phyloP scores from a whole-genome alignment of 441 rosid genomes.

The Adansonia madagascariensis region DNA sequence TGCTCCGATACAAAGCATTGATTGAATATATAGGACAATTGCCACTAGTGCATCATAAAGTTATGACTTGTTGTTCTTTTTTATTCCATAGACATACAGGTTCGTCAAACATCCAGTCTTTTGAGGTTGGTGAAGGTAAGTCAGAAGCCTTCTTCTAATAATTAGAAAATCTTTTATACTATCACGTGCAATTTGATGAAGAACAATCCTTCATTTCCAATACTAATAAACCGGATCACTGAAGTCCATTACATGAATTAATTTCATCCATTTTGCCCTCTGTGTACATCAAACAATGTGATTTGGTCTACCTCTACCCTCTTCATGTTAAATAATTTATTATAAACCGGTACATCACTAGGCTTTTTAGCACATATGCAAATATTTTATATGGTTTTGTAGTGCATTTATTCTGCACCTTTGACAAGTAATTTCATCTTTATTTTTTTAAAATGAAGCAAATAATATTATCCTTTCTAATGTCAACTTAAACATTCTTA shows the following conservation, averaged over 20 bases:
- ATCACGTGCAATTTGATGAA: background rate
- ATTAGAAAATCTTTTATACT: background rate
- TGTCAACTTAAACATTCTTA: background rate
- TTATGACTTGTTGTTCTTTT: constrained; percentile 71
- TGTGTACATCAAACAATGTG: background rate
- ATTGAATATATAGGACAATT: constrained; percentile 26
- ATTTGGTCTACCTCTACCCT: background rate
- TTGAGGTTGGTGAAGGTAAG: constrained; percentile 66
- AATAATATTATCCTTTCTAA: background rate
- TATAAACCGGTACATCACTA: background rate
- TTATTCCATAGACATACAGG: constrained; percentile 35
- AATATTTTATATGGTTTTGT: background rate
- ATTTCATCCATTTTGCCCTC: background rate
- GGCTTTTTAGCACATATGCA: background rate
- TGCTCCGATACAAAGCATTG: constrained; percentile 31
- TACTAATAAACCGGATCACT: background rate
- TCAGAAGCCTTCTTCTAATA: background rate
- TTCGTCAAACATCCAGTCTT: constrained; percentile 26
- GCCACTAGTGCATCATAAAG: constrained; percentile 33
- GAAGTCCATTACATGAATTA: background rate
- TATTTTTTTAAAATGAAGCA: background rate
- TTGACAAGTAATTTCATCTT: background rate
- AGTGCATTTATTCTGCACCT: background rate
- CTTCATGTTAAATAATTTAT: background rate
- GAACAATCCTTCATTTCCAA: background rate